Evolutionary conservation across 306 rosid species (phyloP).

Genomic region (Herpetospermum pedunculosum): DNA sequence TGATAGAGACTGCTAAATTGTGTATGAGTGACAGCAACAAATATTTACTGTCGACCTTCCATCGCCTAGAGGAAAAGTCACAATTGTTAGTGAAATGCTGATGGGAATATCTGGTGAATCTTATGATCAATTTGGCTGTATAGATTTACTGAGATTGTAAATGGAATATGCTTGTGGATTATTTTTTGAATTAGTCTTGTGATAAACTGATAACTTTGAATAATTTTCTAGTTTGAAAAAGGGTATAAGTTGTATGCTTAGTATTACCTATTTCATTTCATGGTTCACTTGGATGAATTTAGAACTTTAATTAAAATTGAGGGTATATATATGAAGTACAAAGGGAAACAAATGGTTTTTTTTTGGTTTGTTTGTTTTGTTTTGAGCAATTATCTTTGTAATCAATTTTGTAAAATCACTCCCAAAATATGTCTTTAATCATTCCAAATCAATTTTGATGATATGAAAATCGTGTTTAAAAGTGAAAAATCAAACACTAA

Average conservation of each 20-base stretch:
- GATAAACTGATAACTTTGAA: neutral
- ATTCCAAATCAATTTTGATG: no score
- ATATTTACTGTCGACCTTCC: conserved; percentile 50
- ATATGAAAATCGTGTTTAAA: no score
- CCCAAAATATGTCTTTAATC: no score
- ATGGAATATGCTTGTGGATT: neutral
- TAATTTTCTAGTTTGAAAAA: neutral
- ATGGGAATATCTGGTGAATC: neutral
- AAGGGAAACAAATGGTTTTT: neutral
- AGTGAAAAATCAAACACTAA: no score
- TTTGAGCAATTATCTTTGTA: neutral
- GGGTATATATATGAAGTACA: neutral
- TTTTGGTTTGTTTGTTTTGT: no score
- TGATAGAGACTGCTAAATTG: conserved; percentile 60
- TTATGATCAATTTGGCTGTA: neutral
- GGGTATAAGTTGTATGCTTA: neutral
- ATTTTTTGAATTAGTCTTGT: neutral
- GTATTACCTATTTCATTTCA: neutral
- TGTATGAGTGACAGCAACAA: conserved; percentile 43
- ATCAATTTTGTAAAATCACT: no score
- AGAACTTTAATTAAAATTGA: neutral
- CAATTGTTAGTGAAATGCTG: neutral
- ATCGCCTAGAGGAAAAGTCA: conserved; percentile 22
- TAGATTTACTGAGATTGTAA: neutral
- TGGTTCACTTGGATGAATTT: neutral